phyloP scores from a whole-genome alignment of 2,329 filamentous ascomycete genomes.

The Aureobasidium leucospermi region DNA sequence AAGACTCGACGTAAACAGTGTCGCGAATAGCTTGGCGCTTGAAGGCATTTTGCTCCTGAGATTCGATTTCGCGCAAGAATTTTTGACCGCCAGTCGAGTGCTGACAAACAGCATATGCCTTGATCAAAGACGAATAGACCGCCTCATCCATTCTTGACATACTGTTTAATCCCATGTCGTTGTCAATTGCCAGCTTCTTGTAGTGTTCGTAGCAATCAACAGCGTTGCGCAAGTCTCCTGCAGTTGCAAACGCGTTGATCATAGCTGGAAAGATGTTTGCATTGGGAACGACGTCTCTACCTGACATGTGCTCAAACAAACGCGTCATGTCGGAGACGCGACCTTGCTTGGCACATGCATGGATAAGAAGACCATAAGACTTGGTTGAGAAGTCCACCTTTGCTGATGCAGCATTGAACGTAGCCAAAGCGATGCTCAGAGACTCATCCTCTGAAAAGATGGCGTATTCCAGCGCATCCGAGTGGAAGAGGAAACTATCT shows the following conservation, averaged over 20 bases:
- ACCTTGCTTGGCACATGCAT: conserved; percentile 75
- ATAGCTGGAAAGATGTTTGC: conserved; percentile 83
- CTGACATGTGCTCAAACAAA: conserved; percentile 87
- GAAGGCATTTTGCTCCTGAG: conserved; percentile 18
- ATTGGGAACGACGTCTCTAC: conserved; percentile 63
- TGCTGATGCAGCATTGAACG: conserved; percentile 71
- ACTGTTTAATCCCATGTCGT: conserved; percentile 65
- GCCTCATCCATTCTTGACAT: conserved; percentile 69
- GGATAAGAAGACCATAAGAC: conserved; percentile 78
- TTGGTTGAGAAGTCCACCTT: conserved; percentile 66
- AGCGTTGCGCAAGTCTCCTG: conserved; percentile 75
- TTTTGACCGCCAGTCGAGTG: conserved; percentile 74
- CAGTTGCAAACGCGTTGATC: conserved; percentile 85
- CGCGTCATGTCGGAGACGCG: conserved; percentile 82
- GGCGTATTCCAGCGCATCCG: conserved; percentile 77
- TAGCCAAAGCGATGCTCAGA: conserved; percentile 72
- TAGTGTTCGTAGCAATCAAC: conserved; percentile 96
- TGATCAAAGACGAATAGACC: conserved; percentile 86
- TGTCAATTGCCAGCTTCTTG: conserved; percentile 74
- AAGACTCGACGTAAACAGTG: conserved; percentile 62
- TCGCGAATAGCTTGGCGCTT: conserved; percentile 60
- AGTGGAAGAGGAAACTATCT: conserved; percentile 81
- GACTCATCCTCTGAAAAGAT: conserved; percentile 84
- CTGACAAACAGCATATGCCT: conserved; percentile 76
- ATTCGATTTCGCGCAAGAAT: conserved; percentile 70